Base-by-base conservation (phyloP, 73 alveolate species). In the Stentor roeselii region DNA sequence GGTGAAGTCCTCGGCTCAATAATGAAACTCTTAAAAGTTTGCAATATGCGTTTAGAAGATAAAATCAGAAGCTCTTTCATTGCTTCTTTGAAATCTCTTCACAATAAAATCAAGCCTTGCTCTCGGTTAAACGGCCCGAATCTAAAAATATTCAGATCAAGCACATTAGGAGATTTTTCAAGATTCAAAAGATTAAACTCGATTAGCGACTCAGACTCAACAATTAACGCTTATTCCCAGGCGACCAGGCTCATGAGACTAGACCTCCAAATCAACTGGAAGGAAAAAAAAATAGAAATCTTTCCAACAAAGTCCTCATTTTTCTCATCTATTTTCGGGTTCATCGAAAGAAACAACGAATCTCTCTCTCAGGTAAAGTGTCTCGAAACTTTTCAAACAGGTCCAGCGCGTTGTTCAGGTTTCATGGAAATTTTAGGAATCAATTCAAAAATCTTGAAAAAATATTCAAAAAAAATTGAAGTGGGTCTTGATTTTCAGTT, bases 11-110 rank as follows among this genome's bases (percentile, higher is more conserved):
- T 89, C 30, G 36, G 74, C 6, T 87, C 78, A 6, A 75, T 86
- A 86, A 3, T 76, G 3, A 34, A 80, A 76, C 83, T 86, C 35
- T 40, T 85, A 67, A 39, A 42, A 3, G 86, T 89, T 32, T 36
- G 82, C 27, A 89, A 86, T 58, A 58, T 82, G 75, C 86, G 75
- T 21, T 82, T 86, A 75, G 95, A 89, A 76, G 75, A 90, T 38
- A 59, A 80, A 35, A 75, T 87, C n/a, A 86, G 92, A 31, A 38
- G 75, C 3, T 86, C 90, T 59, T 82, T 76, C 21, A 32, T n/a
- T 30, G 39, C n/a, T n/a, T 39, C 75, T 41, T 76, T 76, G 15
- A 41, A 76, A 6, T 39, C n/a, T 14, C n/a, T 76, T n/a, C n/a
- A 6, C n/a, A n/a, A n/a, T n/a, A n/a, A n/a, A n/a, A n/a, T n/a